Evolutionary conservation across 345 rosid genomes (phyloP), one percentile per base, ranked within the genome.

Genomic region (Gossypium australe): DNA sequence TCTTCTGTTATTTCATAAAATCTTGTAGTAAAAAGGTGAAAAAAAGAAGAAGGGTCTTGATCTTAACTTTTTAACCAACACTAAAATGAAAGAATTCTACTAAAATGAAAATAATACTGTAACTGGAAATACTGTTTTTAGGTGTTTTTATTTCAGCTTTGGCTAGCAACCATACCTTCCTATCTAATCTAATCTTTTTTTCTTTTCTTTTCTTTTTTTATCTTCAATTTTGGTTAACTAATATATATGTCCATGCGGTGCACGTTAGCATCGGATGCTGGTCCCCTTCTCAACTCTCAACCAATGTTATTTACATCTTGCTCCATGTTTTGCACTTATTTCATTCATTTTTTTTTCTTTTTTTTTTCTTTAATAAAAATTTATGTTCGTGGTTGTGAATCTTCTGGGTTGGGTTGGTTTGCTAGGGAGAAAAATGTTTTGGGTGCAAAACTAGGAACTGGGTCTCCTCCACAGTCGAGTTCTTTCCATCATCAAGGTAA

Each of bases 201-300:
- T 34, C 6, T 34, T 4, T 27, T 82, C 75, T 45, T 12, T 48
- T 34, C 4, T 29, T 29, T 3, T 66, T 22, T 67, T 51, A 57
- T 67, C 70, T 74, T 80, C 70, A 65, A 68, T 75, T 73, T 80
- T 83, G 77, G 77, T 66, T 77, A 79, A 67, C 77, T 79, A 79
- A 85, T 85, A 75, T 85, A 78, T 84, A 74, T 73, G 78, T 81
- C 79, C 79, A 82, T 75, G 88, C 75, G 89, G 89, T 88, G 89
- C 93, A 91, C 82, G 89, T 90, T 94, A 89, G 91, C 89, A 87
- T 88, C 86, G 78, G 89, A 82, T 80, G 67, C 82, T 89, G 97
- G 94, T 87, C 91, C 97, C 92, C 89, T 49, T 77, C 70, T 74
- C 62, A 58, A 24, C 62, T 59, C 17, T 25, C 71, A 77, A 76